phyloP scores from a whole-genome alignment of 2,329 filamentous ascomycete species.

The Aspergillus fumigatiaffinis region DNA sequence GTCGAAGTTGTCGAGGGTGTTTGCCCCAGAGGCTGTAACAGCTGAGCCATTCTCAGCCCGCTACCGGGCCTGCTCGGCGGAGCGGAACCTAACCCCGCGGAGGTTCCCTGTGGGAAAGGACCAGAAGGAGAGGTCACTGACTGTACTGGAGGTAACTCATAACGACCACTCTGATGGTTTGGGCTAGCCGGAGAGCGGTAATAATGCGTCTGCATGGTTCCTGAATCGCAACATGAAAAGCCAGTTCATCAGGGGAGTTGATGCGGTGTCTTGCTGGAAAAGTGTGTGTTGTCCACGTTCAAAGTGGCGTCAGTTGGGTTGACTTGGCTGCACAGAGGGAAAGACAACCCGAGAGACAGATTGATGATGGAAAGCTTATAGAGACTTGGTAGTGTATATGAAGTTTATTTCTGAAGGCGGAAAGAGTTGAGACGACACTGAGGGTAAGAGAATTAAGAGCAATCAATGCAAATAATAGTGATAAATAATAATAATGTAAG shows the following conservation, averaged over 20 bases:
- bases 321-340: background rate
- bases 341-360: conserved; percentile 7
- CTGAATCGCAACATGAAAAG: conserved; percentile 8
- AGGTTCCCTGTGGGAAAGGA: conserved; percentile 21
- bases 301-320: background rate
- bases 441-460: conserved; percentile 4
- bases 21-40: conserved; percentile 35
- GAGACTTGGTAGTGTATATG: background rate
- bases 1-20: conserved; percentile 22
- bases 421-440: background rate
- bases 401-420: background rate
- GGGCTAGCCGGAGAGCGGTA: conserved; percentile 26
- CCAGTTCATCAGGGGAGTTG: conserved; percentile 17
- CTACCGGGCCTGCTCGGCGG: conserved; percentile 38
- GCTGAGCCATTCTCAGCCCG: conserved; percentile 40
- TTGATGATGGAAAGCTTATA: background rate
- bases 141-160: conserved; percentile 35
- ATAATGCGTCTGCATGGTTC: conserved; percentile 32
- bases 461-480: conserved; percentile 2
- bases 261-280: background rate
- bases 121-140: conserved; percentile 31
- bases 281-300: background rate
- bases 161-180: conserved; percentile 21
- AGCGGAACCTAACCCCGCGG: conserved; percentile 31
- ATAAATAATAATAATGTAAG: conserved; percentile 1